phyloP scores from a whole-genome alignment of 805 yeast genomes.

The Zygotorulaspora chibaensis region DNA sequence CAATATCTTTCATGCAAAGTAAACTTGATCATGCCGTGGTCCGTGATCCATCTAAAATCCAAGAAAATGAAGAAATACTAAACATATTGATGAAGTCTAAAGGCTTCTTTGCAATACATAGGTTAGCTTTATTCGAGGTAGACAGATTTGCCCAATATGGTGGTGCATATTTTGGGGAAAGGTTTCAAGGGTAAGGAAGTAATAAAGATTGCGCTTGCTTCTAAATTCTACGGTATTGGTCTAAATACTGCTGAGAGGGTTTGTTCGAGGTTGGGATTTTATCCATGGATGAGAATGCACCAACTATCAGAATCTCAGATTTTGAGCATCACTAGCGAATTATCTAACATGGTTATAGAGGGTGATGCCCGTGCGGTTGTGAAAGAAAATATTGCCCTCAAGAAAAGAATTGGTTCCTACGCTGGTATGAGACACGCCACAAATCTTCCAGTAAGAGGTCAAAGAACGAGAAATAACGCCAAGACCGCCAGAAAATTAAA shows the following conservation, averaged over 20 bases:
- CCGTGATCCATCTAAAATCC: not conserved
- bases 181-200: conserved; percentile 43
- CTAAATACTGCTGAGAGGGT: conserved; percentile 61
- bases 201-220: conserved; percentile 59
- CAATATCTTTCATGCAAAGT: too few relatives aligned
- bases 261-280: conserved; percentile 85
- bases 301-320: conserved; percentile 86
- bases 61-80: not conserved
- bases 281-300: conserved; percentile 92
- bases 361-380: conserved; percentile 71
- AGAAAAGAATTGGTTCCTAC: conserved; percentile 77
- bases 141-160: conserved; percentile 33
- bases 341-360: conserved; percentile 78
- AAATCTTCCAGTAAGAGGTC: conserved; percentile 83
- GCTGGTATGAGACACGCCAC: conserved; percentile 86
- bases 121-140: not conserved
- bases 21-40: not conserved
- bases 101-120: not conserved
- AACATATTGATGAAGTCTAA: not conserved
- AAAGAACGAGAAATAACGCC: conserved; percentile 87
- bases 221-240: conserved; percentile 88
- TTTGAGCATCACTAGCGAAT: conserved; percentile 80
- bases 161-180: conserved; percentile 50
- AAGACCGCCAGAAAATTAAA: conserved; percentile 84
- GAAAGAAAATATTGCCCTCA: conserved; percentile 70